A percentile compares a stretch with the other conserved stretches of the same genome.
phyloP scores from a whole-genome alignment of 495 filamentous ascomycete genomes.

The Aspergillus nidulans region DNA sequence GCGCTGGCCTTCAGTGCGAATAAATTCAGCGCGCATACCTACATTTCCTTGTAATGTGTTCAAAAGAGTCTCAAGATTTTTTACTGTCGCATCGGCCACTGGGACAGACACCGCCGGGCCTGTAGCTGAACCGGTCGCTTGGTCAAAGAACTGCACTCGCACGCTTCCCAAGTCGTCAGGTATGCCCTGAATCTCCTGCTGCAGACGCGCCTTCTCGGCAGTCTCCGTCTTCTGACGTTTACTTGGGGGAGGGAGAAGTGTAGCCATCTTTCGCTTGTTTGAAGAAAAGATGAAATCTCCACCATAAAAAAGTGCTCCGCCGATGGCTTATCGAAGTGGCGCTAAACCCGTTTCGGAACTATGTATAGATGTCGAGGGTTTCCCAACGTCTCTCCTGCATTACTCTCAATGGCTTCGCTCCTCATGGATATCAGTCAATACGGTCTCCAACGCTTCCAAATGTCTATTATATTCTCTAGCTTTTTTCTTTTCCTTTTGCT shows the following conservation, averaged over 20 bases:
- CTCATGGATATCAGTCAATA: neutral
- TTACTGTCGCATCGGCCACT: slow-evolving; percentile 78
- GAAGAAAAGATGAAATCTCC: slow-evolving; percentile 10
- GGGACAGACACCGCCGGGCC: slow-evolving; percentile 74
- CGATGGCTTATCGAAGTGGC: slow-evolving; percentile 20
- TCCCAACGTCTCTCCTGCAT: slow-evolving; percentile 28
- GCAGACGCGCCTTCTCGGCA: slow-evolving; percentile 64
- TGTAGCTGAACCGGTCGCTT: slow-evolving; percentile 63
- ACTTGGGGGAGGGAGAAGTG: slow-evolving; percentile 79
- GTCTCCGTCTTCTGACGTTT: slow-evolving; percentile 81
- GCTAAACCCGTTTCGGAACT: slow-evolving; percentile 24
- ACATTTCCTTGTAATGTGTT: slow-evolving; percentile 83
- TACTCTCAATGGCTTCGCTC: neutral
- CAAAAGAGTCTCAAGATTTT: slow-evolving; percentile 86
- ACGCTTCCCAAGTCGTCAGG: slow-evolving; percentile 72
- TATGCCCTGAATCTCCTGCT: slow-evolving; percentile 70
- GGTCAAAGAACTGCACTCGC: slow-evolving; percentile 83
- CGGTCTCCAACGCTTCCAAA: neutral
- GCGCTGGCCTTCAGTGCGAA: neutral
- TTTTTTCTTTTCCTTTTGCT: slow-evolving; percentile 18
- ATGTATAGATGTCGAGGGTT: slow-evolving; percentile 19
- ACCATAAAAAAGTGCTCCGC: slow-evolving; percentile 10
- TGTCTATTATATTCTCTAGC: slow-evolving; percentile 9
- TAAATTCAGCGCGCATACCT: slow-evolving; percentile 32
- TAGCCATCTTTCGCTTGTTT: slow-evolving; percentile 64